These are phyloP conservation scores for Casuarina equisetifolia DNA, from an alignment of 306 rosid genomes.

Conservation along the genomic window DNA sequence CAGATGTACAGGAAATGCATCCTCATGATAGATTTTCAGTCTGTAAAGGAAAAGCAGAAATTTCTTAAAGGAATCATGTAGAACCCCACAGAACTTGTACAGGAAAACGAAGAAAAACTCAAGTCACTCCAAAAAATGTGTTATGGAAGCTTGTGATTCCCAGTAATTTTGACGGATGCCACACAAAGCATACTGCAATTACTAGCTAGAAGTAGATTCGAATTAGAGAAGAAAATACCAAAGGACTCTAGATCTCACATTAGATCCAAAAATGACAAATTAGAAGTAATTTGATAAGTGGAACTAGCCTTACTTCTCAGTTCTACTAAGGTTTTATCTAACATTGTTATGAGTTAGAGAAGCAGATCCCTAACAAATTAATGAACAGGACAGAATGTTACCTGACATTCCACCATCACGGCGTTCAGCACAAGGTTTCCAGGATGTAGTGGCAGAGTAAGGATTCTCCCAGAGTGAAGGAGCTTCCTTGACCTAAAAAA, in stretches of 20 bases:
- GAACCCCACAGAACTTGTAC: background rate
- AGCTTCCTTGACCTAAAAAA: conserved; percentile 76
- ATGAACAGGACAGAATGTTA: conserved; percentile 20
- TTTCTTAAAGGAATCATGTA: background rate
- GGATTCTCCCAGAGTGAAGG: conserved; percentile 99
- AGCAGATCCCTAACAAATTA: background rate
- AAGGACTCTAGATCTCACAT: background rate
- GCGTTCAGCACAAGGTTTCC: conserved; percentile 99
- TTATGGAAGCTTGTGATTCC: background rate
- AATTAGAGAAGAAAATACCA: no score
- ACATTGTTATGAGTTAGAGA: background rate
- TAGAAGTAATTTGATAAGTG: background rate
- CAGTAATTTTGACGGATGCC: background rate
- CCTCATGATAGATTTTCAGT: background rate
- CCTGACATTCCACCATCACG: conserved; percentile 80
- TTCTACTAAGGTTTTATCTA: background rate
- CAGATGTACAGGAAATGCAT: background rate
- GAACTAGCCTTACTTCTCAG: background rate
- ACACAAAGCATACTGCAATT: background rate
- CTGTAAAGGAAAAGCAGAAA: background rate
- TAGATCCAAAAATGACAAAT: background rate
- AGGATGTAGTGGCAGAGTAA: conserved; percentile 83
- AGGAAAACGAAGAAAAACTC: background rate
- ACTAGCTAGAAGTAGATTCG: background rate
- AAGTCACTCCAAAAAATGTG: background rate